A percentile compares a stretch with the other conserved stretches of the same genome.
Conservation (phyloP, 768 basidiomycete species). For the Hebeloma cylindrosporum region DNA sequence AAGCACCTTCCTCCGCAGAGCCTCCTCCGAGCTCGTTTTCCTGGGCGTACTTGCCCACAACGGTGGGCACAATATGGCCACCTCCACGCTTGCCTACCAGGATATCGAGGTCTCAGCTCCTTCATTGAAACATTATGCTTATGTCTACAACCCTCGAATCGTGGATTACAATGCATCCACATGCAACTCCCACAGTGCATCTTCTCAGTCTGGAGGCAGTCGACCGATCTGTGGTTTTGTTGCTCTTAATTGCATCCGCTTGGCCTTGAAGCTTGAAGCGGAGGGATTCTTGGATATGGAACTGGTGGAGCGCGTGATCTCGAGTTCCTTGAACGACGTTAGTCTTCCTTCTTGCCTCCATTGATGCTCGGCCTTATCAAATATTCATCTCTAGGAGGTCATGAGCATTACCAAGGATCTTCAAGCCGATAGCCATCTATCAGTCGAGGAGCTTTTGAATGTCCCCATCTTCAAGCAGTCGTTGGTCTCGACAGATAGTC, state of each 20-base stretch:
- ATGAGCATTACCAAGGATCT: constrained; percentile 10
- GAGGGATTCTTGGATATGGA: constrained; percentile 7
- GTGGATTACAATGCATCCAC: constrained; percentile 6
- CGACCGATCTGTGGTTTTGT: constrained; percentile 8
- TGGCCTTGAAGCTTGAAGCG: constrained; percentile 12
- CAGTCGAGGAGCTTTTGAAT: constrained; percentile 17
- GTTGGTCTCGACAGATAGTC: background rate
- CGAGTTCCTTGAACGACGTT: constrained; percentile 17
- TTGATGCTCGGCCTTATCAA: background rate
- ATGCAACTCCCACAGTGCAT: constrained; percentile 6
- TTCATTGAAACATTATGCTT: background rate
- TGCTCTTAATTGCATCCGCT: constrained; percentile 17
- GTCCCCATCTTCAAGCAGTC: constrained; percentile 23
- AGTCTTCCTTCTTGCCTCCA: constrained; percentile 1
- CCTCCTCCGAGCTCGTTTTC: too few species aligned
- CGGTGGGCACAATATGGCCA: too few species aligned
- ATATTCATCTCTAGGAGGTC: constrained; percentile 9
- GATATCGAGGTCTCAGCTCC: too few species aligned
- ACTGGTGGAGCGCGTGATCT: constrained; percentile 13
- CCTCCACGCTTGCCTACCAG: too few species aligned
- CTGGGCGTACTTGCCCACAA: too few species aligned
- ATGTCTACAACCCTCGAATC: background rate
- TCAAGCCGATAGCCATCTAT: constrained; percentile 3
- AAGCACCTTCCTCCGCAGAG: too few species aligned
- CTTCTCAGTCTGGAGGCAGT: constrained; percentile 4